A percentile compares a stretch with the other conserved stretches of the same genome.
These are phyloP conservation scores for Pleurotus pulmonarius DNA, from an alignment of 768 basidiomycete genomes.

Conservation along the genomic window DNA sequence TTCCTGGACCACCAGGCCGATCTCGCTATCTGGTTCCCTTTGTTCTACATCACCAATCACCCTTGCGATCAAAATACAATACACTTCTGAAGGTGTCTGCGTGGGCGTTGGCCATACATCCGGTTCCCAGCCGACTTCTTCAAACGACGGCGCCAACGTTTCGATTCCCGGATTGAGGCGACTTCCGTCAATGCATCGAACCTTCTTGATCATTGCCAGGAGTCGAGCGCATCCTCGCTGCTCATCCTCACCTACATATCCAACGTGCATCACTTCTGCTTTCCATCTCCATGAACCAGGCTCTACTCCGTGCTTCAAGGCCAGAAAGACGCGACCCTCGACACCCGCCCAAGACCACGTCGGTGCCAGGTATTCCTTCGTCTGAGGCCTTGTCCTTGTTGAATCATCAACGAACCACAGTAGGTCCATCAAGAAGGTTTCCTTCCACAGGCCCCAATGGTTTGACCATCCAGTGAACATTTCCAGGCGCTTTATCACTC, in stretches of 20 bases:
- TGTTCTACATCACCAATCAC: neutral
- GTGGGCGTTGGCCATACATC: neutral
- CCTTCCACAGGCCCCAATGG: neutral
- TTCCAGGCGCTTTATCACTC: neutral
- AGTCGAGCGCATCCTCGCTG: neutral
- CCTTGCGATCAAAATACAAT: neutral
- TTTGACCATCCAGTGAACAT: neutral
- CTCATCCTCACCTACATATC: neutral
- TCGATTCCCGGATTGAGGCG: neutral
- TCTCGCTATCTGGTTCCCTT: too few species aligned
- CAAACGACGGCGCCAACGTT: neutral
- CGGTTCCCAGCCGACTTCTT: neutral
- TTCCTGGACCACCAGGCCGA: too few species aligned
- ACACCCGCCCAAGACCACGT: neutral
- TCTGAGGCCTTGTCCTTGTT: neutral
- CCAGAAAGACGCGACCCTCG: neutral
- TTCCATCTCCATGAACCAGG: neutral
- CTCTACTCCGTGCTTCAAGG: neutral
- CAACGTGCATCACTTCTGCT: neutral
- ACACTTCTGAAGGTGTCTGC: neutral
- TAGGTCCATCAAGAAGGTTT: neutral
- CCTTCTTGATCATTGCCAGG: neutral
- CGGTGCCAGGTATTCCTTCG: neutral
- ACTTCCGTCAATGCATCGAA: neutral
- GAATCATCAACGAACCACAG: neutral